Conservation (phyloP, 345 rosid genomes). For the Eucalyptus polybractea region DNA sequence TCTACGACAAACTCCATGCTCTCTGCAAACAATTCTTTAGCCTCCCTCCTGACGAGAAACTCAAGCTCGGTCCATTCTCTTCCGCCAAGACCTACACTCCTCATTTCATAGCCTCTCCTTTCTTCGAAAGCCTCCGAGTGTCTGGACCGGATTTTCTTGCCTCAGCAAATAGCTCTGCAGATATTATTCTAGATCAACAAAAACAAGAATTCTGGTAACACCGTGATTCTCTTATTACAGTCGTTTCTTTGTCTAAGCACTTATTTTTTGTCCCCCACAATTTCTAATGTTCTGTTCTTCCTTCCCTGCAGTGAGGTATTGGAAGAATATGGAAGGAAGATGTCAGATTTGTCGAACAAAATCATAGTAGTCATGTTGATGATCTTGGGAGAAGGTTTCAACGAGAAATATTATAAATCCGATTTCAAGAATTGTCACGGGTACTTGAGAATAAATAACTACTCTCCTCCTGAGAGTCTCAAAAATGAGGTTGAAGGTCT, state of each 20-base stretch:
- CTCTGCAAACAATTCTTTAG: slow-evolving; percentile 34
- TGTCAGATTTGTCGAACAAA: slow-evolving; percentile 44
- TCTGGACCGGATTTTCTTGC: slow-evolving; percentile 56
- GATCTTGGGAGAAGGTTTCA: slow-evolving; percentile 35
- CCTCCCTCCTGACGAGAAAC: slow-evolving; percentile 42
- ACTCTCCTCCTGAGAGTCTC: slow-evolving; percentile 35
- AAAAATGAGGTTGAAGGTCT: slow-evolving; percentile 58
- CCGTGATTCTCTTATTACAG: background rate
- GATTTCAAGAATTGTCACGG: slow-evolving; percentile 58
- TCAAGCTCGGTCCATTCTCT: slow-evolving; percentile 49
- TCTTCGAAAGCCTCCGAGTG: slow-evolving; percentile 58
- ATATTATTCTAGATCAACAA: slow-evolving; percentile 27
- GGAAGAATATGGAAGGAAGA: slow-evolving; percentile 46
- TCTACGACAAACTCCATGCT: slow-evolving; percentile 16
- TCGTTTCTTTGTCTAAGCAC: background rate
- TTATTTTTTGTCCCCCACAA: background rate
- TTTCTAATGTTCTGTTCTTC: background rate
- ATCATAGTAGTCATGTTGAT: slow-evolving; percentile 27
- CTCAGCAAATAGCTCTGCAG: slow-evolving; percentile 43
- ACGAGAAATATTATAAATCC: slow-evolving; percentile 16
- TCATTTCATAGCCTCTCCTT: slow-evolving; percentile 70
- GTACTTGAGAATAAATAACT: slow-evolving; percentile 58
- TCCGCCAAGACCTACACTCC: slow-evolving; percentile 45
- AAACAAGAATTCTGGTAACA: slow-evolving; percentile 38
- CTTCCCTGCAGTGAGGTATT: slow-evolving; percentile 27